Evolutionary conservation across 2,329 filamentous ascomycete species (phyloP).

Genomic region (Colletotrichum destructivum): DNA sequence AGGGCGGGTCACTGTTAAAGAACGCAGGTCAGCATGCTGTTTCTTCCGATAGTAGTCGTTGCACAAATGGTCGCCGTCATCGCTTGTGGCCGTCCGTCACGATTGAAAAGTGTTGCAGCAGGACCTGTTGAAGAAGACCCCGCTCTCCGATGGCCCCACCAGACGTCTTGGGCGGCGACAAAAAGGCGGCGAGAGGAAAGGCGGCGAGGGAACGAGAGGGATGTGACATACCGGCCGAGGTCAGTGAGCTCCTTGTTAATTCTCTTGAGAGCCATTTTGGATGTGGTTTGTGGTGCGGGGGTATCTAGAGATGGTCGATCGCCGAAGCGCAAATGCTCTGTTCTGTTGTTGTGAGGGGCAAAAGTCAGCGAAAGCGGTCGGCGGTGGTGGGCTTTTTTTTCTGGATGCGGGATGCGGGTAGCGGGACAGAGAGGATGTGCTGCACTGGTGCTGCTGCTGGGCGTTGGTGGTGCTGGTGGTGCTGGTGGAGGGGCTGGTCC

Average conservation of each 20-base stretch:
- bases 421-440: conserved; percentile 17
- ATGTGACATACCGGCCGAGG: conserved; percentile 79
- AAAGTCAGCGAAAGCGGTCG: conserved; percentile 43
- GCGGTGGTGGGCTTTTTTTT: conserved; percentile 39
- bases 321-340: conserved; percentile 37
- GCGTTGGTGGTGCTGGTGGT: neutral
- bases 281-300: conserved; percentile 46
- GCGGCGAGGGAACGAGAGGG: conserved; percentile 37
- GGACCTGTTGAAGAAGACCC: conserved; percentile 49
- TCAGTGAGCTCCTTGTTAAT: conserved; percentile 96
- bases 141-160: conserved; percentile 56
- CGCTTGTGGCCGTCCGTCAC: neutral
- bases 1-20: conserved; percentile 88
- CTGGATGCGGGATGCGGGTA: conserved; percentile 32
- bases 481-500: neutral
- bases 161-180: conserved; percentile 49
- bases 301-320: conserved; percentile 43
- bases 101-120: conserved; percentile 28
- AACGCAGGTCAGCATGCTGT: conserved; percentile 49
- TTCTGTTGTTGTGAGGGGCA: conserved; percentile 43
- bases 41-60: neutral
- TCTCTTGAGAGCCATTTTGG: conserved; percentile 87
- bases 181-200: conserved; percentile 21
- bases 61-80: conserved; percentile 2
- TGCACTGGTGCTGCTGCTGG: conserved; percentile 10